Conservation (phyloP, 1,284 basidiomycete genomes). For the Heterobasidion irregulare region DNA sequence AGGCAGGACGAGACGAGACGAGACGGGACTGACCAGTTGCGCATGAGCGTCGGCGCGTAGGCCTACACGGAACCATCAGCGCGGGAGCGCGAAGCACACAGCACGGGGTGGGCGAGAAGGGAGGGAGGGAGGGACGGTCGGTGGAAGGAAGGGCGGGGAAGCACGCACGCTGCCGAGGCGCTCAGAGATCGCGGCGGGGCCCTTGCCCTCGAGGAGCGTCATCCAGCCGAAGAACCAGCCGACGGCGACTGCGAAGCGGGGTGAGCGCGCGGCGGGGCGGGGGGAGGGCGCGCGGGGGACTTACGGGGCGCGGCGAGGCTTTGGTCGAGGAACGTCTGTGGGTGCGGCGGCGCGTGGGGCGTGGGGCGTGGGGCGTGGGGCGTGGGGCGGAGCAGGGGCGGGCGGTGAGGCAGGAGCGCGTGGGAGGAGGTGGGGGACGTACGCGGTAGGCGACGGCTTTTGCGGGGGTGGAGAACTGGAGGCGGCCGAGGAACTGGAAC, state of each 20-base stretch:
- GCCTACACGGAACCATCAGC: constrained; percentile 27
- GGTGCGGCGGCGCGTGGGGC: no score
- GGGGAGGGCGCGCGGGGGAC: constrained; percentile 6
- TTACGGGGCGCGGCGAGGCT: constrained; percentile 58
- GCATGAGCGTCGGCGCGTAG: constrained; percentile 61
- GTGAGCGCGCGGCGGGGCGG: not conserved
- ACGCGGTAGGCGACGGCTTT: constrained; percentile 55
- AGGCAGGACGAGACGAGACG: not conserved
- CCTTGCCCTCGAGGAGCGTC: constrained; percentile 67
- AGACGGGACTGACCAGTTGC: constrained; percentile 50
- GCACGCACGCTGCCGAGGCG: constrained; percentile 44
- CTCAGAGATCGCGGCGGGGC: constrained; percentile 40
- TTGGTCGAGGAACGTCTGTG: constrained; percentile 72
- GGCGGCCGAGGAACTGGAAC: constrained; percentile 56
- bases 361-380: not conserved
- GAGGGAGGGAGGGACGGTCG: no score
- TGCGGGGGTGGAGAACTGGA: constrained; percentile 52
- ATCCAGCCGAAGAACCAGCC: constrained; percentile 70
- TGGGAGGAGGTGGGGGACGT: constrained; percentile 10
- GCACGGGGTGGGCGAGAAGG: not conserved
- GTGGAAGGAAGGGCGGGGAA: no score
- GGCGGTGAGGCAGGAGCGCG: not conserved
- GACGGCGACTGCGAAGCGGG: constrained; percentile 40
- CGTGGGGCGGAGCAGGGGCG: no score
- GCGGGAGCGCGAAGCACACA: constrained; percentile 1